Evolutionary conservation across 2,329 filamentous ascomycete genomes (phyloP).

Genomic region (Beauveria pseudobassiana): DNA sequence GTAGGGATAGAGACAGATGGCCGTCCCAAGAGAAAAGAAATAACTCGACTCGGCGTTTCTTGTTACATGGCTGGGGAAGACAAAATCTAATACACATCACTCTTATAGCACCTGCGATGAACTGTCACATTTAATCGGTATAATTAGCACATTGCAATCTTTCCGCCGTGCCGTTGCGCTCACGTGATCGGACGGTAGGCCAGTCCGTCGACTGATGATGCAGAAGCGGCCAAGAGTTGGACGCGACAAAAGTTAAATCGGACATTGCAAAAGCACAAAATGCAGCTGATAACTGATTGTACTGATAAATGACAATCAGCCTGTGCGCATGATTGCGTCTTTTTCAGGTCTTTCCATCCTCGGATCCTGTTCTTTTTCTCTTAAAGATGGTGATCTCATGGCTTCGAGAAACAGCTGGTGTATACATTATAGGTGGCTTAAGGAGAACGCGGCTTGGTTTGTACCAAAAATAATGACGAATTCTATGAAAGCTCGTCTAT

Average conservation of each 20-base stretch:
- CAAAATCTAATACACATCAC: neutral
- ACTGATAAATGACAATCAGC: too few relatives aligned
- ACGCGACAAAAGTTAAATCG: neutral
- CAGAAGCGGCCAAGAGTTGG: neutral
- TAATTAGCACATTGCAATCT: neutral
- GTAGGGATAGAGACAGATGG: neutral
- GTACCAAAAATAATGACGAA: too few relatives aligned
- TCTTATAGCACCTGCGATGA: constrained; percentile 3
- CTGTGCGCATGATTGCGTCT: too few relatives aligned
- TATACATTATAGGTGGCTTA: too few relatives aligned
- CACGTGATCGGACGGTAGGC: constrained; percentile 12
- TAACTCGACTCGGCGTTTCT: neutral
- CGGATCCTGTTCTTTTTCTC: too few relatives aligned
- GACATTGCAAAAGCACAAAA: neutral
- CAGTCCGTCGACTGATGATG: neutral
- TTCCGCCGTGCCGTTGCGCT: constrained; percentile 9
- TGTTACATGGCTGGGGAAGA: neutral
- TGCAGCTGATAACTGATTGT: too few relatives aligned
- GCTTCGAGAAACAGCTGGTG: too few relatives aligned
- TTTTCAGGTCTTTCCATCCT: too few relatives aligned
- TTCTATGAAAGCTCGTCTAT: too few relatives aligned
- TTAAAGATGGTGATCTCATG: too few relatives aligned
- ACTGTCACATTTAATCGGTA: neutral
- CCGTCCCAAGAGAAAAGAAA: neutral
- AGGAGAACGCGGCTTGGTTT: too few relatives aligned